These are phyloP conservation scores for Talaromyces sp. DNA, from an alignment of 2,329 filamentous ascomycete genomes.

Conservation along the genomic window DNA sequence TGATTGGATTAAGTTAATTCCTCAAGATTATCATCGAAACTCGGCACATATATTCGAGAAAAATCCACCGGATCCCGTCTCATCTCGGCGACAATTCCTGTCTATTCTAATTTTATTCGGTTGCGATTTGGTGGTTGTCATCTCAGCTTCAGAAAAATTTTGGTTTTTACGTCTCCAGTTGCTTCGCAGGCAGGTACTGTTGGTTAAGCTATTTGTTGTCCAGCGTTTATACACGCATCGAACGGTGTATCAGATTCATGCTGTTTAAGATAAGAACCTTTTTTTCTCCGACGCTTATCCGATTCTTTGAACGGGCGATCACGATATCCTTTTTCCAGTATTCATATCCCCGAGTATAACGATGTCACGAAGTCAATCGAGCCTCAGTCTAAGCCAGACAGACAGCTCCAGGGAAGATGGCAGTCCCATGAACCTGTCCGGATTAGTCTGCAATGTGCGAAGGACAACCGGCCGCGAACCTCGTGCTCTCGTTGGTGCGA, in stretches of 20 bases:
- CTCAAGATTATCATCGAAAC: not conserved
- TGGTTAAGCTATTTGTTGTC: not conserved
- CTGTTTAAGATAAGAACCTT: not conserved
- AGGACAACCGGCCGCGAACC: slow-evolving; percentile 88
- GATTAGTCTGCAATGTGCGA: slow-evolving; percentile 64
- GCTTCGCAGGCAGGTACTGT: not conserved
- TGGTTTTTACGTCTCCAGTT: not conserved
- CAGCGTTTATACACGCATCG: too few relatives aligned
- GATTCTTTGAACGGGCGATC: not conserved
- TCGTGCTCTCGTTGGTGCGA: slow-evolving; percentile 85
- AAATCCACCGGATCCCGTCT: too few relatives aligned
- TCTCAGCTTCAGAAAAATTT: too few relatives aligned
- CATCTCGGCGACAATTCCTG: too few relatives aligned
- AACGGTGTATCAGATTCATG: too few relatives aligned
- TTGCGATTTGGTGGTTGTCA: too few relatives aligned
- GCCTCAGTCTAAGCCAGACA: slow-evolving; percentile 33
- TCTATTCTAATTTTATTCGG: too few relatives aligned
- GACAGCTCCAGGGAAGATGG: slow-evolving; percentile 30
- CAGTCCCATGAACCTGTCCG: slow-evolving; percentile 58
- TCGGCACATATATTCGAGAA: too few relatives aligned
- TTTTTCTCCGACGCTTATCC: not conserved
- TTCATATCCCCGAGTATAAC: not conserved
- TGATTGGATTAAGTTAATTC: not conserved
- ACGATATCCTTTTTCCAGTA: not conserved
- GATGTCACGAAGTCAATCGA: slow-evolving; percentile 34